Evolutionary conservation across 805 yeast species (phyloP), one percentile per base, ranked within the genome.

Genomic region (Spathaspora sp.): DNA sequence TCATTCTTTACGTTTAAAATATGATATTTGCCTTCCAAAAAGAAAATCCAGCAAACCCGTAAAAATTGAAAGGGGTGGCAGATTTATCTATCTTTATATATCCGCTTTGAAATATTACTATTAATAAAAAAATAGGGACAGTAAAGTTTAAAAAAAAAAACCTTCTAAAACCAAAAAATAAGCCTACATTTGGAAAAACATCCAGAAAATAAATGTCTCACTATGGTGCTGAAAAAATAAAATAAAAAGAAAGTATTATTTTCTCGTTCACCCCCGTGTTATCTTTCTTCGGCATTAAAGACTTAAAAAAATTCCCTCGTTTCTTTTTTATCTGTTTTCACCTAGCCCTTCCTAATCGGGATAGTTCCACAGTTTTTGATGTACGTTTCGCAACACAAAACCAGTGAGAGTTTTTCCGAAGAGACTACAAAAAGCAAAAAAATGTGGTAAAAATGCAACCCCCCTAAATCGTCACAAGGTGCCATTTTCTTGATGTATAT

Each of bases 381-480:
- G 40, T 32, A 35, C 7, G 16, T 35, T 35, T 14, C 5, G 26
- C 6, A 35, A 11, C 40, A 35, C 40, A 35, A 35, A 35, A 20
- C 19, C 45, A 23, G 11, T 2, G 10, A 3, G 4, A 45, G 47
- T 45, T 45, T 45, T 45, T 45, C 47, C 47, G 47, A 45, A 45
- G 12, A 28, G 23, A 6, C 11, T n/a, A 35, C 16, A 35, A 35
- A n/a, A 29, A 8, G n/a, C 5, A 23, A 29, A 18, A 18, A 20
- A 23, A 23, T 42, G 16, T 18, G 16, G 17, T 35, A 31, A 45
- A 45, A 45, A 29, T 45, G 47, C 16, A 45, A 45, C 47, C 47
- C 40, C 38, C 47, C 40, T 16, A 35, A 11, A 35, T 16, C 40
- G 14, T 35, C 40, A 35, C 40, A 35, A 11, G 40, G 40, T 35